These are phyloP conservation scores for Dictyostelium capitatum DNA, from an alignment of 78 protist species.

Conservation along the genomic window DNA sequence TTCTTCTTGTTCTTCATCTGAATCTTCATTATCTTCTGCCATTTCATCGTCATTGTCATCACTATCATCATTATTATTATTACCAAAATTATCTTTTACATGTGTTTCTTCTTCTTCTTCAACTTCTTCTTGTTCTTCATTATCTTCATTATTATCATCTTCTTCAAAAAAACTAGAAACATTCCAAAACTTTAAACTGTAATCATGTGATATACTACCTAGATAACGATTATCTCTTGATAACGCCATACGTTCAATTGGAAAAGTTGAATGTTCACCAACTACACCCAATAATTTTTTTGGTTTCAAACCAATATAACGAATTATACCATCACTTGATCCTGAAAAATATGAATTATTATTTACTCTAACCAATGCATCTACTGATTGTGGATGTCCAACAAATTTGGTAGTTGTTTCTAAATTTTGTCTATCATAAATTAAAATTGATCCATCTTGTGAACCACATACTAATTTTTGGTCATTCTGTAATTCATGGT, in stretches of 20 bases:
- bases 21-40: slow-evolving; percentile 17
- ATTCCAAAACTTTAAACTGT: slow-evolving; percentile 72
- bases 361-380: slow-evolving; percentile 54
- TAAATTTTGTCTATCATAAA: slow-evolving; percentile 55
- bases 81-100: not conserved
- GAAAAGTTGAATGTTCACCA: slow-evolving; percentile 72
- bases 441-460: slow-evolving; percentile 67
- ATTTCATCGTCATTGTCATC: slow-evolving; percentile 14
- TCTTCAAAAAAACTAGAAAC: slow-evolving; percentile 56
- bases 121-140: slow-evolving; percentile 12
- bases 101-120: slow-evolving; percentile 16
- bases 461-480: slow-evolving; percentile 75
- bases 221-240: slow-evolving; percentile 67
- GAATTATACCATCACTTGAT: slow-evolving; percentile 77
- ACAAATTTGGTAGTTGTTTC: slow-evolving; percentile 48
- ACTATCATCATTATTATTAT: slow-evolving; percentile 33
- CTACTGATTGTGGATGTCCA: slow-evolving; percentile 78
- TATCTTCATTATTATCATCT: slow-evolving; percentile 25
- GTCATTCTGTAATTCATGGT: not conserved
- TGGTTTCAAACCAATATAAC: slow-evolving; percentile 61
- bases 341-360: slow-evolving; percentile 46
- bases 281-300: slow-evolving; percentile 62
- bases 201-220: slow-evolving; percentile 73
- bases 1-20: slow-evolving; percentile 14
- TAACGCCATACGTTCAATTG: slow-evolving; percentile 56